Evolutionary conservation across 768 basidiomycete species (phyloP).

Genomic region (Imleria badia): DNA sequence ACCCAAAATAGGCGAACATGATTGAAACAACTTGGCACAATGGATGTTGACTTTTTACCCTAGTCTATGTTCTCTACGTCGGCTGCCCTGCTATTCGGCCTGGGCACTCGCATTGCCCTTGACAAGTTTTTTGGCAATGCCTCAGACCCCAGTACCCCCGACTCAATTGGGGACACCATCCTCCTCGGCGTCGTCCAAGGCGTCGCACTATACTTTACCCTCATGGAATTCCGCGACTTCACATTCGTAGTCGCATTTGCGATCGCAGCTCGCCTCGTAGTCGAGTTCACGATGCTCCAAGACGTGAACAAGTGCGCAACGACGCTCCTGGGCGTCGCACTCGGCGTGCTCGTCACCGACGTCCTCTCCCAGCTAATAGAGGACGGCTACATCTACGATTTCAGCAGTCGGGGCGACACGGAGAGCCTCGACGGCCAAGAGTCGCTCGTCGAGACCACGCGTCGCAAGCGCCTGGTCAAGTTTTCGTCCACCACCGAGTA

Average conservation of each 20-base stretch:
- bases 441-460: conserved; percentile 16
- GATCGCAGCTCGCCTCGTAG: conserved; percentile 59
- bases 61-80: conserved; percentile 51
- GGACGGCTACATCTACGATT: conserved; percentile 38
- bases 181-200: conserved; percentile 77
- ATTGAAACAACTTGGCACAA: conserved; percentile 10
- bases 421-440: conserved; percentile 19
- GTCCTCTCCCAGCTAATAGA: conserved; percentile 66
- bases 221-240: conserved; percentile 52
- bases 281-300: conserved; percentile 57
- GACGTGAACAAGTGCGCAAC: conserved; percentile 57
- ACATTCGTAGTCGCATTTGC: conserved; percentile 55
- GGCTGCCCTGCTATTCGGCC: conserved; percentile 69
- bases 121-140: conserved; percentile 51
- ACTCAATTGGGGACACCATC: conserved; percentile 55
- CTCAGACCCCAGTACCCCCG: conserved; percentile 23
- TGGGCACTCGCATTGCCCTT: conserved; percentile 69
- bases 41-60: conserved; percentile 21
- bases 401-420: conserved; percentile 18
- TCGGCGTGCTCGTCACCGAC: conserved; percentile 73
- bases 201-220: conserved; percentile 66
- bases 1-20: conserved; percentile 25
- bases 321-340: conserved; percentile 62
- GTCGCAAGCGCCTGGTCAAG: conserved; percentile 47
- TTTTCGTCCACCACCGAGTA: conserved; percentile 43